Percentiles rank a stretch among this genome's conserved stretches.
phyloP scores from a whole-genome alignment of 371 early-diverging fungal genomes.

The Mortierella sp. region DNA sequence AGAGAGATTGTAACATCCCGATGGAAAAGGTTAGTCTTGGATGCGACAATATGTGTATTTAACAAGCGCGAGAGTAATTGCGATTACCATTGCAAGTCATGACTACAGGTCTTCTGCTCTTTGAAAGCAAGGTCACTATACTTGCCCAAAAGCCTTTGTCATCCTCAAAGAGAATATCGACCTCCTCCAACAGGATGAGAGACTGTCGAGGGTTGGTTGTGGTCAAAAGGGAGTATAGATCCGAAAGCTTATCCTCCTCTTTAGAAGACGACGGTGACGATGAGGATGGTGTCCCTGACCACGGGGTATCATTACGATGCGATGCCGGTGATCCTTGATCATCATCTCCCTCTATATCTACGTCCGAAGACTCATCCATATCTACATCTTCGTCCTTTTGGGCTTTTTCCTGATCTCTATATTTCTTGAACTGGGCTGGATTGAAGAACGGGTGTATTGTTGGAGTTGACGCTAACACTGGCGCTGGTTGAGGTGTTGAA shows the following conservation, averaged over 20 bases:
- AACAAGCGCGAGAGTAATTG: neutral
- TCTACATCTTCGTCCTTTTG: conserved; percentile 10
- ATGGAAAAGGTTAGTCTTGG: neutral
- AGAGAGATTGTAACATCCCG: neutral
- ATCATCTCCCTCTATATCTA: conserved; percentile 20
- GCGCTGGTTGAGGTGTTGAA: neutral
- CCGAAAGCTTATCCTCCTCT: conserved; percentile 45
- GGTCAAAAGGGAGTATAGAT: conserved; percentile 40
- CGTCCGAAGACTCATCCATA: conserved; percentile 8
- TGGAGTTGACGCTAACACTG: conserved; percentile 10
- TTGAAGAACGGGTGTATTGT: conserved; percentile 38
- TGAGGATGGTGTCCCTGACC: conserved; percentile 9
- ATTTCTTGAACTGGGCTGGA: neutral
- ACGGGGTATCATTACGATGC: conserved; percentile 4
- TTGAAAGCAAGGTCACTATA: conserved; percentile 74
- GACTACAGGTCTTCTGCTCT: conserved; percentile 84
- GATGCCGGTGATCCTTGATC: neutral
- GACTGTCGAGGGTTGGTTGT: conserved; percentile 64
- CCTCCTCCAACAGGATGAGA: conserved; percentile 86
- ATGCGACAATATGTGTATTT: neutral
- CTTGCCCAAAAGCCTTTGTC: conserved; percentile 88
- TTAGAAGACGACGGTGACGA: neutral
- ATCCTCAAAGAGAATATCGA: conserved; percentile 85
- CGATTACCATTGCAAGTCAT: conserved; percentile 82
- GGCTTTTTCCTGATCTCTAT: neutral